Conservation (phyloP, 371 early-diverging fungal species). For the Mucor piriformis region DNA sequence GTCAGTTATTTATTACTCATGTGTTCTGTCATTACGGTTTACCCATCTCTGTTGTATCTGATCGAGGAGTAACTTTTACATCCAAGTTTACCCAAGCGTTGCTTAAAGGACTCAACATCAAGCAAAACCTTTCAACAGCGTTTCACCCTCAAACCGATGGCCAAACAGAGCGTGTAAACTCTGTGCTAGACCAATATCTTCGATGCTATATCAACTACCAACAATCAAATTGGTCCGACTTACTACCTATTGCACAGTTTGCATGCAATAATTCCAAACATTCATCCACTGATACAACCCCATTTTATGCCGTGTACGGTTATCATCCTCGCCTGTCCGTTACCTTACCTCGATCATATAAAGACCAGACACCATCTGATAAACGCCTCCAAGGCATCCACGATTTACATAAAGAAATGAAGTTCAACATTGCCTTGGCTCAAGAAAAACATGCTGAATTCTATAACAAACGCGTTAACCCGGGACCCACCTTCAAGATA, state of each 20-base stretch:
- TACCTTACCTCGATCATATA: background rate
- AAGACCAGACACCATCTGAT: background rate
- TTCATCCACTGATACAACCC: slow-evolving; percentile 24
- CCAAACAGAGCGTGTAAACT: slow-evolving; percentile 57
- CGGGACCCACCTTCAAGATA: background rate
- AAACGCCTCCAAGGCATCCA: background rate
- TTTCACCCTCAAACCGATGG: slow-evolving; percentile 59
- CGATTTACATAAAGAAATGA: slow-evolving; percentile 1
- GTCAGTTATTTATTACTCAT: slow-evolving; percentile 30
- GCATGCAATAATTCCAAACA: slow-evolving; percentile 52
- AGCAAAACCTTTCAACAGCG: slow-evolving; percentile 37
- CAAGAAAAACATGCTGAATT: slow-evolving; percentile 21
- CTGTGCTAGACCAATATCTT: slow-evolving; percentile 53
- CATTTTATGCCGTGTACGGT: slow-evolving; percentile 33
- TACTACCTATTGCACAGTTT: slow-evolving; percentile 52
- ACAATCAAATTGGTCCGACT: slow-evolving; percentile 52
- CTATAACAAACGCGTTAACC: slow-evolving; percentile 4
- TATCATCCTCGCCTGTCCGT: slow-evolving; percentile 31
- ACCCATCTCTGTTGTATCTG: slow-evolving; percentile 45
- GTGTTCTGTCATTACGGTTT: slow-evolving; percentile 45
- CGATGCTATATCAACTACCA: slow-evolving; percentile 38
- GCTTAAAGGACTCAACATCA: slow-evolving; percentile 27
- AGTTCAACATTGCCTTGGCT: slow-evolving; percentile 6
- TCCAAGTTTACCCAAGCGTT: slow-evolving; percentile 35
- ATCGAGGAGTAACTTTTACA: slow-evolving; percentile 49